Conservation (phyloP, 805 yeast genomes). For the Candida maris region DNA sequence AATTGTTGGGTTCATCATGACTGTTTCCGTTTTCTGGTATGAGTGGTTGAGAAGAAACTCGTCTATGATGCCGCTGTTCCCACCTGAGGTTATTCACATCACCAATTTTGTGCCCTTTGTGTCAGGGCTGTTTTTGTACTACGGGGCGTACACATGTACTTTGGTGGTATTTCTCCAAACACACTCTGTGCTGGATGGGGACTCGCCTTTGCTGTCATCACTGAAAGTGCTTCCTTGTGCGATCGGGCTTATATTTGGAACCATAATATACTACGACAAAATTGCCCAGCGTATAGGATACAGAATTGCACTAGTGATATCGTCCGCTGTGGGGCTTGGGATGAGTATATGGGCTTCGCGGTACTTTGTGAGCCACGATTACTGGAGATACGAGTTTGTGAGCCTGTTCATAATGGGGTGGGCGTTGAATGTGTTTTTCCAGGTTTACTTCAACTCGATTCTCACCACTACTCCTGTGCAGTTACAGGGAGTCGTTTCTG, state of each 20-base stretch:
- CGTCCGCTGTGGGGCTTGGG: constrained; percentile 9
- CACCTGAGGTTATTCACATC: constrained; percentile 19
- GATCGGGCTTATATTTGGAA: constrained; percentile 31
- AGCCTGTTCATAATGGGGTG: constrained; percentile 19
- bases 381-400: constrained; percentile 26
- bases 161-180: constrained; percentile 14
- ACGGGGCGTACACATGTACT: constrained; percentile 10
- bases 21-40: neutral
- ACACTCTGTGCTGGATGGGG: constrained; percentile 28
- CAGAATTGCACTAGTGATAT: constrained; percentile 16
- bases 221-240: constrained; percentile 35
- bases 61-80: constrained; percentile 20
- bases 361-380: constrained; percentile 14
- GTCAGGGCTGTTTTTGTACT: constrained; percentile 10
- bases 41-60: constrained; percentile 15
- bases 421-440: constrained; percentile 30
- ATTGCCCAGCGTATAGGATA: constrained; percentile 20
- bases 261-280: constrained; percentile 18
- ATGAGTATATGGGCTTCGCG: constrained; percentile 22
- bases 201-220: constrained; percentile 35
- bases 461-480: constrained; percentile 34
- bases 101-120: constrained; percentile 22
- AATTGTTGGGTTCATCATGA: neutral
- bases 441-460: constrained; percentile 32
- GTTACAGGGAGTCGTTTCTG: constrained; percentile 38